Evolutionary conservation across 2,329 filamentous ascomycete species (phyloP).

Genomic region (Kalmusia sp.): DNA sequence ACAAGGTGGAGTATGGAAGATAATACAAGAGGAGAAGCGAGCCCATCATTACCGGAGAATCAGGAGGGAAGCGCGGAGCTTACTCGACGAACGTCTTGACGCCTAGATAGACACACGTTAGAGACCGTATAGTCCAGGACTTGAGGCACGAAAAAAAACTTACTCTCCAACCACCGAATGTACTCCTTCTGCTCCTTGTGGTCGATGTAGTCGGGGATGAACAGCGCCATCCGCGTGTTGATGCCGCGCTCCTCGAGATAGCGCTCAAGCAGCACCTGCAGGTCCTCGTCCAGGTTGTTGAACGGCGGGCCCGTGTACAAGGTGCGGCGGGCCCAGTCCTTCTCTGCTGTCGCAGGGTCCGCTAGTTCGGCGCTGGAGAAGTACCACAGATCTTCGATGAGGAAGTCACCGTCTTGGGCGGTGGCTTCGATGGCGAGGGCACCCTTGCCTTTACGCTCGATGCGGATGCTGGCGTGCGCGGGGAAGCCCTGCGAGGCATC

Average conservation of each 20-base stretch:
- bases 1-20: constrained; percentile 22
- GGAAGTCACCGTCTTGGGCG: constrained; percentile 83
- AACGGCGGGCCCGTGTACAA: constrained; percentile 93
- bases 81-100: constrained; percentile 83
- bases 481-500: constrained; percentile 70
- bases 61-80: constrained; percentile 3
- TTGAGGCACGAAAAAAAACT: constrained; percentile 17
- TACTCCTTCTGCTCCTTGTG: constrained; percentile 99
- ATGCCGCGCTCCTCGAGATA: constrained; percentile 96
- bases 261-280: constrained; percentile 89
- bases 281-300: constrained; percentile 91
- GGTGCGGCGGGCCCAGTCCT: constrained; percentile 76
- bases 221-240: constrained; percentile 83
- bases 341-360: constrained; percentile 76
- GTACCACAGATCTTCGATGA: constrained; percentile 91
- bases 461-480: constrained; percentile 81
- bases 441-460: constrained; percentile 87
- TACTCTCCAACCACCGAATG: constrained; percentile 78
- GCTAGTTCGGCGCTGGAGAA: constrained; percentile 81
- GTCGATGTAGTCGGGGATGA: constrained; percentile 95
- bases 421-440: constrained; percentile 86
- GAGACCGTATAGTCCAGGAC: constrained; percentile 4
- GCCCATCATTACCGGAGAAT: constrained; percentile 11
- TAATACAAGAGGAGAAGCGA: constrained; percentile 27
- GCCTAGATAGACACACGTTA: constrained; percentile 58